Evolutionary conservation across 2,329 filamentous ascomycete species (phyloP).

Genomic region (Fusarium bulbicola): DNA sequence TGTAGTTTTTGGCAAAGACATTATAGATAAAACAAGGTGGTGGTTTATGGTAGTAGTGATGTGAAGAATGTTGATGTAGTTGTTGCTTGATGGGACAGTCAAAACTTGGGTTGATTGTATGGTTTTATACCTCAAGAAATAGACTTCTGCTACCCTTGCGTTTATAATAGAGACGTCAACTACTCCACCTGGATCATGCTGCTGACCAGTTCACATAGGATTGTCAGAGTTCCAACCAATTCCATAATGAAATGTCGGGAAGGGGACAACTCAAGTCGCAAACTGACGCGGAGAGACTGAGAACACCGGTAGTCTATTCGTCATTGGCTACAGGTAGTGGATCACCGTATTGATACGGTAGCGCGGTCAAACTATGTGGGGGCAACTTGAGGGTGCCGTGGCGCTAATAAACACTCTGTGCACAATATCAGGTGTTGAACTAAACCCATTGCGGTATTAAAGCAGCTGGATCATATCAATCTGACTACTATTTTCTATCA

Average conservation of each 20-base stretch:
- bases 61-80: not conserved
- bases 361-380: not conserved
- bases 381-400: not conserved
- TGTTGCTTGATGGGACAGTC: not conserved
- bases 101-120: not conserved
- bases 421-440: not conserved
- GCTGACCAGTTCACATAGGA: not conserved
- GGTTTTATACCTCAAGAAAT: not conserved
- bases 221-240: not conserved
- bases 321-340: not conserved
- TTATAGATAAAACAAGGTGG: fast-evolving
- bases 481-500: fast-evolving
- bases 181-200: not conserved
- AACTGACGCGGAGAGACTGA: not conserved
- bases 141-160: not conserved
- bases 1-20: not conserved
- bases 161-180: not conserved
- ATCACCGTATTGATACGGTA: not conserved
- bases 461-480: not conserved
- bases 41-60: not conserved
- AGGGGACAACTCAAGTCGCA: not conserved
- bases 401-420: not conserved
- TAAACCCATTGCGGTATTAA: not conserved
- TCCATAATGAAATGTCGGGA: not conserved
- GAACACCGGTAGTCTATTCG: not conserved